phyloP scores from a whole-genome alignment of 306 rosid species.

The Begonia loranthoides region DNA sequence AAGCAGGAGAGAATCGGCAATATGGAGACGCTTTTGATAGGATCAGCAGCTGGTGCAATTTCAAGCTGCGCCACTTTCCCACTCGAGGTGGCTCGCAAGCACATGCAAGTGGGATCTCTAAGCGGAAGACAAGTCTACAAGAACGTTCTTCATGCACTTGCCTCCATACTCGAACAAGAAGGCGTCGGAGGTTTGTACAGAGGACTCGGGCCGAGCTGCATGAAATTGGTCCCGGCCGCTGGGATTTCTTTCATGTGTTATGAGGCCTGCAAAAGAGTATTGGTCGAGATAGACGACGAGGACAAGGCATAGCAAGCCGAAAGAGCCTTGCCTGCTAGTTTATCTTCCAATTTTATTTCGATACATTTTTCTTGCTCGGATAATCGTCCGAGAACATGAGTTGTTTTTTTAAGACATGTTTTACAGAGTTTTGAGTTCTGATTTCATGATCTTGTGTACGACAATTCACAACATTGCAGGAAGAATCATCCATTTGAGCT shows the following conservation, averaged over 20 bases:
- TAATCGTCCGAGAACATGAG: too few species aligned
- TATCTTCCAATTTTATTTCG: too few species aligned
- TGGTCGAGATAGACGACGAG: constrained; percentile 47
- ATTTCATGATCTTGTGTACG: too few species aligned
- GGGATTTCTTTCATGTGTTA: constrained; percentile 98
- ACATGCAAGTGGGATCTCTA: constrained; percentile 89
- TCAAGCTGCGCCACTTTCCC: constrained; percentile 93
- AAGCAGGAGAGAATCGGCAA: constrained; percentile 83
- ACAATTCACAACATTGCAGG: too few species aligned
- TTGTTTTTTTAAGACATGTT: too few species aligned
- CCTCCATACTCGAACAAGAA: constrained; percentile 69
- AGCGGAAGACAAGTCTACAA: constrained; percentile 77
- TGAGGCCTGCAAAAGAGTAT: constrained; percentile 85
- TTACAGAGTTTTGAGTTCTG: too few species aligned
- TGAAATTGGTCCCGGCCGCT: constrained; percentile 89
- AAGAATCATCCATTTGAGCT: too few species aligned
- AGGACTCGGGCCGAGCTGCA: constrained; percentile 94
- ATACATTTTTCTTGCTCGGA: too few species aligned
- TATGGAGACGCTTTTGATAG: constrained; percentile 87
- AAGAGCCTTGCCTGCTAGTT: too few species aligned
- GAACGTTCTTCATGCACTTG: constrained; percentile 69
- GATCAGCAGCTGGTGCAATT: constrained; percentile 88
- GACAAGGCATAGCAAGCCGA: background rate
- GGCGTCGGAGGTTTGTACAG: constrained; percentile 68
- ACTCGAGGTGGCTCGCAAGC: constrained; percentile 96